These are phyloP conservation scores for Colletotrichum sp. DNA, from an alignment of 2,329 filamentous ascomycete species.

Conservation along the genomic window DNA sequence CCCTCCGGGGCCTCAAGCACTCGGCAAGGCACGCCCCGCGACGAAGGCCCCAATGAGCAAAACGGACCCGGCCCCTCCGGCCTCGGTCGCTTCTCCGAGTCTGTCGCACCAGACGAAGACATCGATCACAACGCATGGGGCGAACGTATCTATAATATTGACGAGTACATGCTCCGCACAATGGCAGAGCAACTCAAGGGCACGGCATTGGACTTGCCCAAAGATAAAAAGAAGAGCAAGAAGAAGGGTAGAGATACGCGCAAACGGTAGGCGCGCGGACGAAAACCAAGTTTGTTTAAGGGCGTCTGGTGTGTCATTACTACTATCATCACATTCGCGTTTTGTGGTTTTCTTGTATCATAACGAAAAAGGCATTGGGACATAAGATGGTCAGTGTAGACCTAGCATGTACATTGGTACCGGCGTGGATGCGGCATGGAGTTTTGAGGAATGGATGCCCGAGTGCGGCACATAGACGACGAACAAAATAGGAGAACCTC, in stretches of 20 bases:
- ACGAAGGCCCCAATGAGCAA: slow-evolving; percentile 38
- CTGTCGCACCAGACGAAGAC: slow-evolving; percentile 39
- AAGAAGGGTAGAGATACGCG: slow-evolving; percentile 63
- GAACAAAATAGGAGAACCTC: neutral
- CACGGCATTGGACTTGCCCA: slow-evolving; percentile 66
- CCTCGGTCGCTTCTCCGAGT: slow-evolving; percentile 41
- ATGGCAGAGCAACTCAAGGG: slow-evolving; percentile 69
- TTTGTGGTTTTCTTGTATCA: neutral
- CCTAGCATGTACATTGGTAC: slow-evolving; percentile 5
- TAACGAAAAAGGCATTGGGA: neutral
- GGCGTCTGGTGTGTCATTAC: neutral
- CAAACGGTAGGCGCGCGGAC: slow-evolving; percentile 44
- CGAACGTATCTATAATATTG: slow-evolving; percentile 64
- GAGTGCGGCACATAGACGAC: neutral
- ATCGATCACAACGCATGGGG: slow-evolving; percentile 66
- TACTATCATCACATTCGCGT: neutral
- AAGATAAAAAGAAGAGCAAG: slow-evolving; percentile 68
- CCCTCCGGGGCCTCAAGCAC: slow-evolving; percentile 56
- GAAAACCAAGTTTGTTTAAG: neutral
- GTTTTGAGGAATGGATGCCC: neutral
- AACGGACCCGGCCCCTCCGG: slow-evolving; percentile 34
- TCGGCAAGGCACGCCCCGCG: slow-evolving; percentile 55
- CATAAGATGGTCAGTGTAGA: slow-evolving; percentile 6
- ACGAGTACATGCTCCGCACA: slow-evolving; percentile 76
- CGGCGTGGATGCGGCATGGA: slow-evolving; percentile 8